Evolutionary conservation across 2,329 filamentous ascomycete species (phyloP), one percentile per base, ranked within the genome.

Genomic region (Gaeumannomyces tritici): DNA sequence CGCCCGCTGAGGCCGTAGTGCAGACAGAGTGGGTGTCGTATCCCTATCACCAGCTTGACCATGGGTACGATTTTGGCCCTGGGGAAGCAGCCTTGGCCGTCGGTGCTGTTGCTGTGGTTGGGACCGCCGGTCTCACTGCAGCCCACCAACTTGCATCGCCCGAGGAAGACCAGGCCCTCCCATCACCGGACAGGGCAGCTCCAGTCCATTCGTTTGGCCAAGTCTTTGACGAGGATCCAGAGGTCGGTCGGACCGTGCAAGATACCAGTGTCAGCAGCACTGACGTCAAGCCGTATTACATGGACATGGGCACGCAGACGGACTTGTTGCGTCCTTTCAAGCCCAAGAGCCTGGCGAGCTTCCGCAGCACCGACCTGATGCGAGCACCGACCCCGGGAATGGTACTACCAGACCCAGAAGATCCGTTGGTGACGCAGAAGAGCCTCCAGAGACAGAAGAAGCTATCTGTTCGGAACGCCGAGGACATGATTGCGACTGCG

Each of bases 401-500:
- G 62, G 73, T 79, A 66, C 69, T 81, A 57, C 80, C 80, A 61
- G 74, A 79, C 64, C 69, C 73, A 59, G 64, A 71, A 55, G 76
- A 78, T 66, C 66, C 71, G 63, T 67, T 73, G 67, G 77, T 71
- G 66, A 73, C 74, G 64, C 70, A 74, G 62, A 76, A 73, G 62
- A 80, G 75, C 58, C 67, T 82, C 24, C 76, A 75, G 62, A 77
- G 77, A 61, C 78, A 77, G 65, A 75, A 77, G 62, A 79, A 75
- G 63, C 72, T 77, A 63, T 75, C 75, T n/a, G 71, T 80, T 42
- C 75, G 74, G 51, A 72, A 77, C 21, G 78, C 77, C 21, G 81
- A 84, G 69, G 82, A 84, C 63, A 76, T 78, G 42, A 72, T 83
- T 35, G 82, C 82, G 42, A 79, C 81, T 42, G 82, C 79, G 18